phyloP scores from a whole-genome alignment of 73 alveolate genomes.

The Paramecium tetraurelia region DNA sequence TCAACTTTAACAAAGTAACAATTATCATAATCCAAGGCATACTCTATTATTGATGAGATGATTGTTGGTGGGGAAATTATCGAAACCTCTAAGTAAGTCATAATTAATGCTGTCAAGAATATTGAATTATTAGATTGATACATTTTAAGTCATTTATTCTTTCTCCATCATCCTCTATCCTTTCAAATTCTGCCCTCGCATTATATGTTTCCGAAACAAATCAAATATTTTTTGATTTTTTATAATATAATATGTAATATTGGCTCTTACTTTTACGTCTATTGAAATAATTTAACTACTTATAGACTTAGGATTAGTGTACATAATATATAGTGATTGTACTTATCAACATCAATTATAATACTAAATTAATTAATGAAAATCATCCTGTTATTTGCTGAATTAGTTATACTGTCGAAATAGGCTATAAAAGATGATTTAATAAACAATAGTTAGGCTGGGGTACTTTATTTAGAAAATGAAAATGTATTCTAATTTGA shows the following conservation, averaged over 20 bases:
- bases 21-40: slow-evolving; percentile 65
- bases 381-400: not conserved
- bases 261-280: not conserved
- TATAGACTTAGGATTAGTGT: not conserved
- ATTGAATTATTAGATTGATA: slow-evolving; percentile 58
- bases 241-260: too few species aligned
- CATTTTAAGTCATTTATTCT: slow-evolving; percentile 19
- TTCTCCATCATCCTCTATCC: not conserved
- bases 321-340: too few species aligned
- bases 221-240: not conserved
- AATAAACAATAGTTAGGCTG: not conserved
- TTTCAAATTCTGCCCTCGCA: not conserved
- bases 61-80: slow-evolving; percentile 89
- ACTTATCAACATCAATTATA: too few species aligned
- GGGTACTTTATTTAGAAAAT: not conserved
- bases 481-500: not conserved
- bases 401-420: not conserved
- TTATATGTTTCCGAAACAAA: not conserved
- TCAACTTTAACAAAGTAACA: slow-evolving; percentile 92
- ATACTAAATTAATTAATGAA: not conserved
- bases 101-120: slow-evolving; percentile 39
- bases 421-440: not conserved
- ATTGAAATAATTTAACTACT: not conserved
- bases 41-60: slow-evolving; percentile 96
- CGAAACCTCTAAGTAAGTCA: slow-evolving; percentile 84